Conservation (phyloP, 371 early-diverging fungal genomes). For the Mucor sp. region DNA sequence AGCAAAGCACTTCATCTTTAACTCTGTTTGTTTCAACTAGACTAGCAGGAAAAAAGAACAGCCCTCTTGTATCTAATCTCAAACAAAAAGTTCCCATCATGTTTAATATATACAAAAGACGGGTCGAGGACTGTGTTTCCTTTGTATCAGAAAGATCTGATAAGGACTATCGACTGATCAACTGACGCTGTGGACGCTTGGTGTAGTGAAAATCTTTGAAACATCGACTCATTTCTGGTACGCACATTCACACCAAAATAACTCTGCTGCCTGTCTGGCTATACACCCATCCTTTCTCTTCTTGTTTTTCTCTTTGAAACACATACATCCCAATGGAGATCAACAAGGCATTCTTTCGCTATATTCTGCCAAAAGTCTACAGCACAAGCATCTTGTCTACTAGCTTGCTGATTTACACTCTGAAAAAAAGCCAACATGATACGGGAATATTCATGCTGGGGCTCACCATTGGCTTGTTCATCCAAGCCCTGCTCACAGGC, state of each 20-base stretch:
- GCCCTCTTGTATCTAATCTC: background rate
- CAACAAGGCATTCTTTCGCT: background rate
- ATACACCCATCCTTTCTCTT: background rate
- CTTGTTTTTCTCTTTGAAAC: background rate
- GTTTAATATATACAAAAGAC: background rate
- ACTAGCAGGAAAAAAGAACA: background rate
- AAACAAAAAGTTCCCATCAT: background rate
- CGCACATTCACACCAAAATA: background rate
- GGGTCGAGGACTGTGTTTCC: background rate
- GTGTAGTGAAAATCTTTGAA: background rate
- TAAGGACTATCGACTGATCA: background rate
- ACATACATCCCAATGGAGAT: background rate
- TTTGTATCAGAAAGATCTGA: background rate
- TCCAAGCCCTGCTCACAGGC: background rate
- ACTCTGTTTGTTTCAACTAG: background rate
- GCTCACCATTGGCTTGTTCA: background rate
- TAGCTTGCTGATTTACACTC: background rate
- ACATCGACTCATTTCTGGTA: background rate
- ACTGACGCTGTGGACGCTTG: too few relatives aligned
- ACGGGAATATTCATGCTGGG: background rate
- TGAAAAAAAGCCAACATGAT: background rate
- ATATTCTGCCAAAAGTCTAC: background rate
- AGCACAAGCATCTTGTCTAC: background rate
- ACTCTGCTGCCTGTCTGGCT: background rate
- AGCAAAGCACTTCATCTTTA: slow-evolving; percentile 1